A percentile compares a stretch with the other conserved stretches of the same genome.
These are phyloP conservation scores for Blastobotrys elegans DNA, from an alignment of 1,139 yeast genomes.

Conservation along the genomic window DNA sequence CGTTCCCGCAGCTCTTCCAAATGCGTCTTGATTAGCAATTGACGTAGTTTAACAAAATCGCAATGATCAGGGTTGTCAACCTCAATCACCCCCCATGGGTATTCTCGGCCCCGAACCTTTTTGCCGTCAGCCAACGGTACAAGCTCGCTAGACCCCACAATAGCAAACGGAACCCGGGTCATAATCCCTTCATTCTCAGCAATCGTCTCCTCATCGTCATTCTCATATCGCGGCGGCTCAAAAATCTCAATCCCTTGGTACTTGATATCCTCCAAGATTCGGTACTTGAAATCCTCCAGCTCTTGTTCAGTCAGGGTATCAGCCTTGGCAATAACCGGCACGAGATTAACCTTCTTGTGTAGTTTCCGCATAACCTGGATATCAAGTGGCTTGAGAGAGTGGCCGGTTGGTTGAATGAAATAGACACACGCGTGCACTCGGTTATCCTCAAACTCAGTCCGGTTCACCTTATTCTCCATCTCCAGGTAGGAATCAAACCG, in stretches of 20 bases:
- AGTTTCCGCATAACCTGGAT: conserved; percentile 83
- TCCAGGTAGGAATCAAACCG: conserved; percentile 88
- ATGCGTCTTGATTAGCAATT: conserved; percentile 81
- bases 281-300: conserved; percentile 62
- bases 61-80: conserved; percentile 93
- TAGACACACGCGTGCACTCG: conserved; percentile 96
- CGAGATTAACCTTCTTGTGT: conserved; percentile 86
- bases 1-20: conserved; percentile 91
- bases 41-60: conserved; percentile 88
- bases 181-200: conserved; percentile 62
- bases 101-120: conserved; percentile 81
- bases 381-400: conserved; percentile 83
- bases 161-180: conserved; percentile 82
- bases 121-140: conserved; percentile 68
- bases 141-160: conserved; percentile 81
- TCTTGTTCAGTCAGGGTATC: conserved; percentile 92
- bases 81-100: conserved; percentile 98
- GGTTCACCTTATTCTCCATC: conserved; percentile 79
- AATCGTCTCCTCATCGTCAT: conserved; percentile 79
- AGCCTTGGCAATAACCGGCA: conserved; percentile 92
- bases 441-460: conserved; percentile 71
- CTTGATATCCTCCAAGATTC: conserved; percentile 67
- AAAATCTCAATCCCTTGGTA: conserved; percentile 75
- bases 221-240: conserved; percentile 70
- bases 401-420: conserved; percentile 97